Base-by-base conservation (phyloP, 176 grass and related monocot species). In the Raddia guianensis region DNA sequence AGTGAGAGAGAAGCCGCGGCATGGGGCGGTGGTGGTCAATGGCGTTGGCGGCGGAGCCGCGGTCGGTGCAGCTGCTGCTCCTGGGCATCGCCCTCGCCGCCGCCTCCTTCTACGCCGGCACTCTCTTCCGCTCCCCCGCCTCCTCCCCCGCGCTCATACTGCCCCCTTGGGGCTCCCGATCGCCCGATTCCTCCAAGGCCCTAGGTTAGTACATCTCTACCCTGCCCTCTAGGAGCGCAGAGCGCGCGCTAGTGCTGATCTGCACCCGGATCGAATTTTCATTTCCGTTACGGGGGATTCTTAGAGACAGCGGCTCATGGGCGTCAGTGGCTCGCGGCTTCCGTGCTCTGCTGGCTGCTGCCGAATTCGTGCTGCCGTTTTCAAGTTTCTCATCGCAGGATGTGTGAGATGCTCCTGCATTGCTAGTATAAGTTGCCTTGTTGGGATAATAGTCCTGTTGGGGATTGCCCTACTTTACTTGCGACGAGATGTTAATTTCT, bases 71-170 rank as follows among this genome's bases (percentile, higher is more conserved):
- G 75, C 72, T 86, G 35, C 76, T 93, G 12, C 76, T 99, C 44
- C 54, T 91, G 65, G 82, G 80, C 37, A 64, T 93, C 43, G 87
- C 92, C 76, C 79, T 99, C 49, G 51, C 91, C 68, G 63, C 88
- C 4, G 80, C 89, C 46, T 85, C 89, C 37, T 95, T 99, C 90
- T 99, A 93, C 82, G 85, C 88, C 19, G 85, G 96, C 72, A 93
- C 93, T 16, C 82, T 99, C 58, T 95, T 99, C 72, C 69, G 76
- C 56, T 61, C 90, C 83, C 87, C 83, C 74, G 19, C 80, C 33
- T 74, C 86, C 50, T 71, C 84, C 57, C 19, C 79, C 0, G 21
- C 19, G 69, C 79, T 81, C 58, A 9, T 85, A 70, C 9, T 80
- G 48, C 74, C 60, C 48, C 66, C 66, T 6, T 33, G 55, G 12